phyloP scores from a whole-genome alignment of 2,329 filamentous ascomycete species.

The Hirsutella rhossiliensis region DNA sequence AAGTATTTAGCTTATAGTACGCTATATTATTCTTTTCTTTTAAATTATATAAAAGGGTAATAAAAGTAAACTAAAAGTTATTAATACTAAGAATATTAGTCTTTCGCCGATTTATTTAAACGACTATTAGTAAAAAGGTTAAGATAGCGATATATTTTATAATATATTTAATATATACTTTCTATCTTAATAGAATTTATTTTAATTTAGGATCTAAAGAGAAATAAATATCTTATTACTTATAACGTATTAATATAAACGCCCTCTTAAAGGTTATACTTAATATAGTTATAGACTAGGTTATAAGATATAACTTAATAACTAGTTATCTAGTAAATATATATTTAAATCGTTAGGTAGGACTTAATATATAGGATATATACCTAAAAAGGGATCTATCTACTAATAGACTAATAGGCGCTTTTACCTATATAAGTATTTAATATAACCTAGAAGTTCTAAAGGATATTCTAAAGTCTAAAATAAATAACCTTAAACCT shows the following conservation, averaged over 20 bases:
- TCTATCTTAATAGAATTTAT: background rate
- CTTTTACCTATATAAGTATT: background rate
- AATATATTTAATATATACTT: background rate
- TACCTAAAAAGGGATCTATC: background rate
- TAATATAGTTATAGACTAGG: background rate
- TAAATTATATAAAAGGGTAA: slow-evolving; percentile 1
- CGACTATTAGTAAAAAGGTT: background rate
- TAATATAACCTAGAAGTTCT: background rate
- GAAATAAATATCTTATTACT: background rate
- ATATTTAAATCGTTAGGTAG: background rate
- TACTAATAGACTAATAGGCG: background rate
- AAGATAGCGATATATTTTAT: background rate
- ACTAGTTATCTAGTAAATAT: background rate
- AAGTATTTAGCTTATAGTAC: slow-evolving; percentile 2
- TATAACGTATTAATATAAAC: background rate
- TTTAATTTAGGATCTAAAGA: background rate
- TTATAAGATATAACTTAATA: background rate
- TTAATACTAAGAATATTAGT: background rate
- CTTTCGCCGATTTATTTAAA: background rate
- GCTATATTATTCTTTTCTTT: slow-evolving; percentile 2
- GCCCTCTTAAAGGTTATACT: background rate
- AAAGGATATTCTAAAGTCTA: background rate
- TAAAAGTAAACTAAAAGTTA: slow-evolving; percentile 3
- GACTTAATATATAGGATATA: background rate
- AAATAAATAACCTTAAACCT: background rate